Evolutionary conservation across 768 basidiomycete genomes (phyloP), one percentile per base, ranked within the genome.

Genomic region (Lepiota brunneoincarnata): DNA sequence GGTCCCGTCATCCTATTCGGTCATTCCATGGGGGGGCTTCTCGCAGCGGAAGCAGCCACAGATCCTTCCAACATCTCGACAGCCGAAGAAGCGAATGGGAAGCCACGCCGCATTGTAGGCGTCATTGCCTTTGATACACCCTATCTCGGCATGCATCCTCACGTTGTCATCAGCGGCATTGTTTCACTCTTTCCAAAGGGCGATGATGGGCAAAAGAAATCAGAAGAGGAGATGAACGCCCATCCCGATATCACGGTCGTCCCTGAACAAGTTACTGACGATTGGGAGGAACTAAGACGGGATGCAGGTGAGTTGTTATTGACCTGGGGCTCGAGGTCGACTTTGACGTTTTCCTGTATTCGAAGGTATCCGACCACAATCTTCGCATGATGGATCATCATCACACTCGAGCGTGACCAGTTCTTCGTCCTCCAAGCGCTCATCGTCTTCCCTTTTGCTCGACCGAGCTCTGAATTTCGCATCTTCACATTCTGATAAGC

Each of bases 11-110:
- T 84, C 44, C 68, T 84, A 1, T 31, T 81, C 2, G 80, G 75
- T 1, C 82, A 84, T 61, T 84, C 82, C 4, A 83, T 84, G 82
- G 82, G 82, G 17, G 82, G 82, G 2, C 70, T 84, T 4, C 70
- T 84, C 1, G 81, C 78, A 4, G 81, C 80, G 3, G 81, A 83
- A 39, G 81, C 82, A 1, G 81, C 79, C 1, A 77, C 74, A 0
- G 68, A 77, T 54, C 50, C 64, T 0, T 75, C 72, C 2, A 76
- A 75, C 53, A 67, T 70, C 37, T 61, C 64, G 24, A 7, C 31
- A 31, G 31, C 31, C 6, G 55, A 59, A 52, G 56, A 65, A 28
- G 58, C 54, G 17, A 65, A 62, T 15, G 59, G 65, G 2, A 70
- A 66, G 53, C 71, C 75, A 0, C 70, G 66, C 31, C 75, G 80